These are phyloP conservation scores for Leptodermis oblonga DNA, from an alignment of 257 asterid species.

Conservation along the genomic window DNA sequence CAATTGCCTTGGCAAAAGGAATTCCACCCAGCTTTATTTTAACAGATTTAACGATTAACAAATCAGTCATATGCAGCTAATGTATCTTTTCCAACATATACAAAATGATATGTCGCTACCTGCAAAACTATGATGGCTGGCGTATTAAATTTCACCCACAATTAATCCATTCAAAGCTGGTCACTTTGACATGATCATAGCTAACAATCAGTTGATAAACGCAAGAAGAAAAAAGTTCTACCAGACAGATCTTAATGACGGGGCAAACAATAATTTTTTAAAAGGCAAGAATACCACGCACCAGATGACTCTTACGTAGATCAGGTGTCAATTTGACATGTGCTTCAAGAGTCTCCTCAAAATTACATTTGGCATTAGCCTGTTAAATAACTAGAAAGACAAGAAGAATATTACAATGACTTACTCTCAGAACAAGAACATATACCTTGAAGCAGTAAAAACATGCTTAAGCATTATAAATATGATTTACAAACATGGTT, in stretches of 20 bases:
- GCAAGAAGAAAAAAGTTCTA: neutral
- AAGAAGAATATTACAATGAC: slow-evolving; percentile 31
- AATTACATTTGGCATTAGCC: slow-evolving; percentile 61
- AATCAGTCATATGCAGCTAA: neutral
- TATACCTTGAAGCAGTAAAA: neutral
- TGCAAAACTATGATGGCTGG: neutral
- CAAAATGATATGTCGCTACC: neutral
- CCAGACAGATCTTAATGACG: neutral
- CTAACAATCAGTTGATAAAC: neutral
- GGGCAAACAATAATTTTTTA: neutral
- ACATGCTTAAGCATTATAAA: neutral
- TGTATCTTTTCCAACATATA: neutral
- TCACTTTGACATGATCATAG: neutral
- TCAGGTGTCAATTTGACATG: slow-evolving; percentile 92
- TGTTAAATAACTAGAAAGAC: slow-evolving; percentile 50
- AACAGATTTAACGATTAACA: neutral
- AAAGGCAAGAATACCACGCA: slow-evolving; percentile 25
- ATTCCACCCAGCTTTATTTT: neutral
- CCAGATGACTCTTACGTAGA: slow-evolving; percentile 90
- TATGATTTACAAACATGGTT: neutral
- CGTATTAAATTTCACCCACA: neutral
- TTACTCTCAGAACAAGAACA: slow-evolving; percentile 20
- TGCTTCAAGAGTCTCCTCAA: slow-evolving; percentile 91
- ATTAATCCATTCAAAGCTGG: neutral
- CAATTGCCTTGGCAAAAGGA: neutral